Base-by-base conservation (phyloP, 345 rosid genomes). In the Iberis pinnata region DNA sequence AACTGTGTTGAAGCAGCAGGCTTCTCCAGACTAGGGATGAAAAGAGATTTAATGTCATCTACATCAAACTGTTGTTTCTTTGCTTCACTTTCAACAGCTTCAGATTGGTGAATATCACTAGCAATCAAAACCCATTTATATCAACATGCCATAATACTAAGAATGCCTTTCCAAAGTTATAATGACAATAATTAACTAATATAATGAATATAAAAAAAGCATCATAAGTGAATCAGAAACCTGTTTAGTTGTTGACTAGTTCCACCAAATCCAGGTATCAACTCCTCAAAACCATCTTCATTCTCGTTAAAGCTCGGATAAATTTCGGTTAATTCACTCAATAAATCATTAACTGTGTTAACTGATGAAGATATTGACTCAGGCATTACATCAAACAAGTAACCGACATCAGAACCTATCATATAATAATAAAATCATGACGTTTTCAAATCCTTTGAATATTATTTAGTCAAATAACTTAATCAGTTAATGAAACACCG, bases 221-320 rank as follows among this genome's bases (percentile, higher is more conserved):
- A 2, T 22, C 25, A 22, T 22, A 22, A 22, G 3, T 6, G 3
- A 6, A 22, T 22, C 25, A 22, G 4, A 22, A 61, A 80, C 97
- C 88, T 70, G 43, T 50, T 61, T 22, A 22, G 25, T 22, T n/a
- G n/a, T 22, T 22, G 25, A 22, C 25, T 25, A 56, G 61, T 72
- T 41, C 61, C 70, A 66, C 83, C 89, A 67, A 88, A 88, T n/a
- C 96, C 97, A 6, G 95, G 83, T 26, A 85, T 67, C 75, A 85
- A 78, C 51, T 79, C 97, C 71, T 78, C 84, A 31, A 53, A 69
- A 65, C 60, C 81, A 63, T 63, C 63, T 33, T 46, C 71, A 56
- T 56, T 67, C 24, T 70, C 50, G 12, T 27, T 70, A 24, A 55
- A 58, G 47, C 60, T 38, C 42, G n/a, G n/a, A n/a, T n/a, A n/a